Percentiles rank a stretch among this genome's conserved stretches.
Conservation (phyloP, 257 asterid genomes). For the Solanum virginianum region DNA sequence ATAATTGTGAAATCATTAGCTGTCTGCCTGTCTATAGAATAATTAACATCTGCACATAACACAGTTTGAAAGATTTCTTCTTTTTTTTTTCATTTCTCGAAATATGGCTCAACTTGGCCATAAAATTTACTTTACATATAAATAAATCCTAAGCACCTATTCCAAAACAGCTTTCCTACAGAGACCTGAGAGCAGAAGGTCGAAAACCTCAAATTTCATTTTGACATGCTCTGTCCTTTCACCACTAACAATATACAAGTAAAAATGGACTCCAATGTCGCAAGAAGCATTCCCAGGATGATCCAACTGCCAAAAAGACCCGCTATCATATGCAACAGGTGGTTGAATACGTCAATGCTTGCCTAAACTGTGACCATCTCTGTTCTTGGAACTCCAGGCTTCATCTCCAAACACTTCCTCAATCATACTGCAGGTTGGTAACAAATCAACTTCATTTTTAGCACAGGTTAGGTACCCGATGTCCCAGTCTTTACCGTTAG, state of each 20-base stretch:
- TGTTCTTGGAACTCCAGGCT: conserved; percentile 15
- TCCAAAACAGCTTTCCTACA: background rate
- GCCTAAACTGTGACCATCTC: conserved; percentile 9
- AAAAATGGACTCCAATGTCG: background rate
- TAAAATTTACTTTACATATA: background rate
- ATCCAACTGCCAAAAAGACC: background rate
- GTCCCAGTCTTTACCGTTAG: conserved; percentile 27
- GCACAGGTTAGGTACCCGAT: conserved; percentile 11
- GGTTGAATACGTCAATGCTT: background rate
- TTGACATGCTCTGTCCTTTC: background rate
- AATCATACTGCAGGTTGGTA: conserved; percentile 30
- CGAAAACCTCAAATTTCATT: background rate
- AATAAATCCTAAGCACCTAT: background rate
- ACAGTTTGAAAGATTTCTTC: too few relatives aligned
- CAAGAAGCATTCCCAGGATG: background rate
- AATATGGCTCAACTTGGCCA: background rate
- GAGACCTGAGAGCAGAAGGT: background rate
- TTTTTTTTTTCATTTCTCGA: background rate
- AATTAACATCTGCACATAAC: background rate
- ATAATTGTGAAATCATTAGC: background rate
- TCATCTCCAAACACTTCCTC: conserved; percentile 43
- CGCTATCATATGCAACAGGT: background rate
- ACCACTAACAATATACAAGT: background rate
- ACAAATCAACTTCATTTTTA: conserved; percentile 20
- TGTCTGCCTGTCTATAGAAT: background rate